Evolutionary conservation across 208 protist species (phyloP).

Genomic region (Trypanosoma grayi): DNA sequence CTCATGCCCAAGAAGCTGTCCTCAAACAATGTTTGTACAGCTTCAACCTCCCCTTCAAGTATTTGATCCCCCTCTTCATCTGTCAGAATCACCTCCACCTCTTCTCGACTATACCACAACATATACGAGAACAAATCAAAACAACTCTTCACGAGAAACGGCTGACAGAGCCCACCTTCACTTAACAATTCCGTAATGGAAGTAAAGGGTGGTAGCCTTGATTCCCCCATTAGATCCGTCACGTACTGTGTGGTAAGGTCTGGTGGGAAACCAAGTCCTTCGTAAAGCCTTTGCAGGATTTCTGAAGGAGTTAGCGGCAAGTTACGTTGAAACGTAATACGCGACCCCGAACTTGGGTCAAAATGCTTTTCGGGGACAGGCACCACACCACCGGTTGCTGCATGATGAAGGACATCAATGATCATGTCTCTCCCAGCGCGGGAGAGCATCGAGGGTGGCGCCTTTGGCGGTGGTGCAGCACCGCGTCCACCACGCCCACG

Average conservation of each 20-base stretch:
- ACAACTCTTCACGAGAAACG: constrained; percentile 76
- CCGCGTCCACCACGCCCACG: constrained; percentile 28
- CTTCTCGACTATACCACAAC: constrained; percentile 62
- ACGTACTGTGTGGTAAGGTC: constrained; percentile 80
- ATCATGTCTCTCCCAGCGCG: constrained; percentile 72
- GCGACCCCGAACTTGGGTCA: constrained; percentile 45
- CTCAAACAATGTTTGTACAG: constrained; percentile 56
- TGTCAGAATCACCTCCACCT: constrained; percentile 27
- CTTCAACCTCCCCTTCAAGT: constrained; percentile 68
- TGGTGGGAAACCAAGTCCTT: constrained; percentile 85
- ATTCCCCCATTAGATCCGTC: constrained; percentile 55
- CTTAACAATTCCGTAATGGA: constrained; percentile 61
- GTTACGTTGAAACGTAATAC: constrained; percentile 82
- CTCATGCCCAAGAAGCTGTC: constrained; percentile 59
- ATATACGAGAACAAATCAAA: constrained; percentile 88
- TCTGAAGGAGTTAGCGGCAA: constrained; percentile 62
- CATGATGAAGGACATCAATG: constrained; percentile 88
- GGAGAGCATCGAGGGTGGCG: constrained; percentile 70
- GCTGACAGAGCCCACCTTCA: constrained; percentile 57
- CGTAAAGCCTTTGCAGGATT: constrained; percentile 70
- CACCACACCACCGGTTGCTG: constrained; percentile 71
- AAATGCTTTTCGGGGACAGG: constrained; percentile 88
- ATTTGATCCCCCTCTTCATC: constrained; percentile 58
- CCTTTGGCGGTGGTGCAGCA: constrained; percentile 16
- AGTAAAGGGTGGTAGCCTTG: constrained; percentile 47